Base-by-base conservation (phyloP, 345 rosid genomes). In the Acer campestre region DNA sequence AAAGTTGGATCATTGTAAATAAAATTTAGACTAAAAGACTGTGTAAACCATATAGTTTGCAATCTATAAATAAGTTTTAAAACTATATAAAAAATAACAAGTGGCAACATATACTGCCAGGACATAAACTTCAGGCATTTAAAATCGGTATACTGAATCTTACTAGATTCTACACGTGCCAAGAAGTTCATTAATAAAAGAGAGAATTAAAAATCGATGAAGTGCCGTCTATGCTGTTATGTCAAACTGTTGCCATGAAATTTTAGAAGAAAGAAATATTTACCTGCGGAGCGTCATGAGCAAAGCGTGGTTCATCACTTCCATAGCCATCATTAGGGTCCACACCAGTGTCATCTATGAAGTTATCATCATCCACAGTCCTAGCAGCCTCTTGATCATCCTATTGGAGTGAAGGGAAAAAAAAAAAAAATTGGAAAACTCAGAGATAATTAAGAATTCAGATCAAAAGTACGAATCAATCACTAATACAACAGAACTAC, bases 341-440 rank as follows among this genome's bases (percentile, higher is more conserved):
- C 49, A 96, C 75, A 77, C 99, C 99, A 77, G 67, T 89, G 82
- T 94, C 98, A 68, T 94, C 99, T 48, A 96, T 96, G 78, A 96
- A 96, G 80, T 94, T 87, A 82, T 94, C 98, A 74, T 96, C 99
- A 77, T 94, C 98, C 75, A 94, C 20, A 22, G 93, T 96, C 89
- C 92, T 87, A 78, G 79, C 84, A 80, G 93, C 98, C 61, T 92
- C 98, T 79, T 83, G 92, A 87, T 96, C 99, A 83, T 94, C 94
- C 99, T 95, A 79, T 74, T 46, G 56, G 77, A 75, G 42, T 61
- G 67, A 65, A 58, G 17, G 55, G 9, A 2, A 29, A 29, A 25
- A 0, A 25, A 42, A 42, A 67, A 3, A 55, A 29, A 29, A 68
- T 53, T 12, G 46, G 71, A 53, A 61, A 46, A 10, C 49, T 48